A percentile compares a stretch with the other conserved stretches of the same genome.
phyloP scores from a whole-genome alignment of 2,329 filamentous ascomycete species.

The Biscogniauxia marginata region DNA sequence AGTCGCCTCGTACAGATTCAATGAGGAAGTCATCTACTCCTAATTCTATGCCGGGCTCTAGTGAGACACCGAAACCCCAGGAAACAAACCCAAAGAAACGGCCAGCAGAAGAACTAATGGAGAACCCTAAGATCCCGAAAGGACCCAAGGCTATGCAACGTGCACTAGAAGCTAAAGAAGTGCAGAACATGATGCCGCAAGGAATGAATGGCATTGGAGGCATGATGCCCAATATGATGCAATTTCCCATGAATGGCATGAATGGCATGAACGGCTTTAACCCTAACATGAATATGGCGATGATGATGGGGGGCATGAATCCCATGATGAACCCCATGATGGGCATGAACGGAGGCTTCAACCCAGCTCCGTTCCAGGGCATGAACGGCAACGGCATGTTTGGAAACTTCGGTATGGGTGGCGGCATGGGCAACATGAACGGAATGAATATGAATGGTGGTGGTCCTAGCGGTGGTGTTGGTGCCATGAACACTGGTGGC shows the following conservation, averaged over 20 bases:
- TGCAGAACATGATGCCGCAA: conserved; percentile 45
- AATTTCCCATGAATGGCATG: conserved; percentile 39
- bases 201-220: conserved; percentile 48
- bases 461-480: conserved; percentile 22
- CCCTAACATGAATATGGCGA: conserved; percentile 37
- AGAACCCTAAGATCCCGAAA: conserved; percentile 65
- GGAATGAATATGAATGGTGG: conserved; percentile 32
- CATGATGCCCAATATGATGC: conserved; percentile 47
- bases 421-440: conserved; percentile 28
- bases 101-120: conserved; percentile 69
- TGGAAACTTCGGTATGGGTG: conserved; percentile 26
- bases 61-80: conserved; percentile 19
- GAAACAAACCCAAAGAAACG: conserved; percentile 67
- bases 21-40: conserved; percentile 25
- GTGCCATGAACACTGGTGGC: conserved; percentile 30
- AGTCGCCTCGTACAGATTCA: conserved; percentile 27
- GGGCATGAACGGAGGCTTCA: conserved; percentile 38
- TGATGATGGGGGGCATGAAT: conserved; percentile 39
- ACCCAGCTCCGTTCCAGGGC: conserved; percentile 26
- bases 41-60: conserved; percentile 23
- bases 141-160: conserved; percentile 65
- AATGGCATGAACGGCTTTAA: conserved; percentile 37
- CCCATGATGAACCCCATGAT: conserved; percentile 42
- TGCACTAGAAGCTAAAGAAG: conserved; percentile 46
- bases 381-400: conserved; percentile 40